Percentiles rank a stretch among this genome's conserved stretches.
phyloP scores from a whole-genome alignment of 2,329 filamentous ascomycete genomes.

The Hypoxylon sp. region DNA sequence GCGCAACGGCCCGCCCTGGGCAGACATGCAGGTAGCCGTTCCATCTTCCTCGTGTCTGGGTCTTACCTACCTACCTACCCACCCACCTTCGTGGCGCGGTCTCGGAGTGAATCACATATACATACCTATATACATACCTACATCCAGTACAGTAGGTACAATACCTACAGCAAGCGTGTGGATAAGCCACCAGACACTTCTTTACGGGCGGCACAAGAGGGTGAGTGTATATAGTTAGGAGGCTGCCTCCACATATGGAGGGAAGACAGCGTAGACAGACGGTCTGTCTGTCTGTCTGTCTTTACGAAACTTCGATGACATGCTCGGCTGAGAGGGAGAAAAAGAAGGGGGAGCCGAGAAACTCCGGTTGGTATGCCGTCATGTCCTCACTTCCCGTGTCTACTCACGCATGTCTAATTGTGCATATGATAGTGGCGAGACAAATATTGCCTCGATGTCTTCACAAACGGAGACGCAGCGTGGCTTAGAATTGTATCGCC shows the following conservation, averaged over 20 bases:
- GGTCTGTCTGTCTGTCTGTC: too few species aligned
- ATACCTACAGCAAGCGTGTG: too few species aligned
- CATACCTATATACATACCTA: too few species aligned
- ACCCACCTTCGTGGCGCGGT: constrained; percentile 4
- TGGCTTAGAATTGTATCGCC: not conserved
- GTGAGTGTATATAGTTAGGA: not conserved
- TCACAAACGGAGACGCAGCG: not conserved
- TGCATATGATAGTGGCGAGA: constrained; percentile 2
- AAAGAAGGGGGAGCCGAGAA: not conserved
- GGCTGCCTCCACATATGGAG: too few species aligned
- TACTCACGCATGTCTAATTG: not conserved
- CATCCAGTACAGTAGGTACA: too few species aligned
- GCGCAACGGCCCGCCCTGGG: constrained; percentile 33
- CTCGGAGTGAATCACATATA: not conserved
- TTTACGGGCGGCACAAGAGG: not conserved
- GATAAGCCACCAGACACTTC: too few species aligned
- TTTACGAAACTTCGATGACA: too few species aligned
- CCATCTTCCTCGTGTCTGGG: constrained; percentile 8
- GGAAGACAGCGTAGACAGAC: too few species aligned
- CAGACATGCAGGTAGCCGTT: constrained; percentile 31
- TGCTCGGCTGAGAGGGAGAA: not conserved
- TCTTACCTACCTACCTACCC: not conserved
- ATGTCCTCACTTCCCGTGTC: not conserved
- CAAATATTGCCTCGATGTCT: not conserved
- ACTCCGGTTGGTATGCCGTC: not conserved